Conservation (phyloP, 176 grass and related monocot species). For the Musa acuminata region DNA sequence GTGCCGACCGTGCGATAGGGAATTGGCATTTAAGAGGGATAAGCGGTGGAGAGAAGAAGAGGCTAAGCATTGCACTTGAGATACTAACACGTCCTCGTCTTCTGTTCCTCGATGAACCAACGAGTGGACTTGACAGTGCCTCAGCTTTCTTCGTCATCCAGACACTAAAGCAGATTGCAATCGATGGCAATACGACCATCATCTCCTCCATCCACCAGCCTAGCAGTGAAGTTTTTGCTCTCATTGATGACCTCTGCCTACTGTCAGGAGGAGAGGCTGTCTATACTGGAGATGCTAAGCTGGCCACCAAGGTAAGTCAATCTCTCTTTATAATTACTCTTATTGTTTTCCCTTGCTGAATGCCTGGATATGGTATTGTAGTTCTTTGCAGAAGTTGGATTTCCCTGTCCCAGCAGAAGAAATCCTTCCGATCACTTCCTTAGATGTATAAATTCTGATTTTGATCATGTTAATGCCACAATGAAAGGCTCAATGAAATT, state of each 20-base stretch:
- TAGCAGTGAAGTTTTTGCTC: too few species aligned
- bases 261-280: too few species aligned
- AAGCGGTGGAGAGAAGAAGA: conserved; percentile 94
- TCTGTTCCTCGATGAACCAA: conserved; percentile 71
- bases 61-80: conserved; percentile 82
- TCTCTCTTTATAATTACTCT: too few species aligned
- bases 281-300: too few species aligned
- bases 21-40: conserved; percentile 93
- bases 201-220: conserved; percentile 85
- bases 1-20: conserved; percentile 53
- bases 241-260: too few species aligned
- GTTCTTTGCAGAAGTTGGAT: conserved; percentile 88
- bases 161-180: conserved; percentile 63
- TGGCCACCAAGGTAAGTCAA: too few species aligned
- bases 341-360: too few species aligned
- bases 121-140: conserved; percentile 67
- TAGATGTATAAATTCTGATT: conserved; percentile 82
- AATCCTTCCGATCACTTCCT: conserved; percentile 93
- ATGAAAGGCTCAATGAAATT: conserved; percentile 79
- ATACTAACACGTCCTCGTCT: conserved; percentile 75
- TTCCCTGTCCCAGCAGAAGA: conserved; percentile 74
- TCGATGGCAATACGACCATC: conserved; percentile 65
- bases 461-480: conserved; percentile 51
- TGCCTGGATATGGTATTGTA: conserved; percentile 16
- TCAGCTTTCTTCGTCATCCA: conserved; percentile 88